Percentiles rank a stretch among this genome's conserved stretches.
Evolutionary conservation across 345 rosid species (phyloP).

Genomic region (Garcia nutans): DNA sequence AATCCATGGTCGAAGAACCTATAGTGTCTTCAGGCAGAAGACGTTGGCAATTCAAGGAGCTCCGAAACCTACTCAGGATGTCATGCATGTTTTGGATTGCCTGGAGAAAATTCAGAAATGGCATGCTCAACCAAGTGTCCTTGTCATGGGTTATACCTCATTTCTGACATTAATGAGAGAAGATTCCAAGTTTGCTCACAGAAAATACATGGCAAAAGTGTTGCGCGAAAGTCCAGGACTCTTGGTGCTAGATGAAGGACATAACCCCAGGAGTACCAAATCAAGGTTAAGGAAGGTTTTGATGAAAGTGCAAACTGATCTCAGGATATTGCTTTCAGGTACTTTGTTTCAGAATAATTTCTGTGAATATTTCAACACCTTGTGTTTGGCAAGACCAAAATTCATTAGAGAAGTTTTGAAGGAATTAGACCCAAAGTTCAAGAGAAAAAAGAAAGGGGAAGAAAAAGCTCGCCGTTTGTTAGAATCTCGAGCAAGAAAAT

Average conservation of each 20-base stretch:
- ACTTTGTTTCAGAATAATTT: slow-evolving; percentile 95
- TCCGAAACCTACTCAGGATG: slow-evolving; percentile 67
- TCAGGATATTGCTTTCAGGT: slow-evolving; percentile 81
- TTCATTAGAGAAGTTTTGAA: slow-evolving; percentile 66
- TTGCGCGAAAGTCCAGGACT: slow-evolving; percentile 88
- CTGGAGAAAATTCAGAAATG: slow-evolving; percentile 87
- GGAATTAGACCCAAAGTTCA: slow-evolving; percentile 62
- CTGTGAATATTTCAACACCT: slow-evolving; percentile 90
- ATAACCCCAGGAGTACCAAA: slow-evolving; percentile 90
- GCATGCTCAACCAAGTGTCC: slow-evolving; percentile 88
- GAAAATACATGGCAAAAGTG: slow-evolving; percentile 81
- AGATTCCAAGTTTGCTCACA: slow-evolving; percentile 71
- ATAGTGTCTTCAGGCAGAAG: slow-evolving; percentile 48
- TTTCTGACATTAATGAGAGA: slow-evolving; percentile 85
- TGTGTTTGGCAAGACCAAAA: slow-evolving; percentile 85
- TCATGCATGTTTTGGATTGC: slow-evolving; percentile 86
- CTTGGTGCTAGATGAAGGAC: slow-evolving; percentile 83
- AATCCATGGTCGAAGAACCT: slow-evolving; percentile 78
- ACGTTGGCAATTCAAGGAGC: slow-evolving; percentile 42
- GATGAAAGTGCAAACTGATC: slow-evolving; percentile 84
- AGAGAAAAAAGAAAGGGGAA: slow-evolving; percentile 34
- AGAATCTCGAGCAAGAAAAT: slow-evolving; percentile 77
- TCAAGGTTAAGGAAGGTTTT: slow-evolving; percentile 82
- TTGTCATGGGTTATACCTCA: slow-evolving; percentile 96
- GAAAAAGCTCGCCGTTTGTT: slow-evolving; percentile 65